Evolutionary conservation across 106 monocot species (phyloP), one percentile per base, ranked within the genome.

Genomic region (Platanthera guangdongensis): DNA sequence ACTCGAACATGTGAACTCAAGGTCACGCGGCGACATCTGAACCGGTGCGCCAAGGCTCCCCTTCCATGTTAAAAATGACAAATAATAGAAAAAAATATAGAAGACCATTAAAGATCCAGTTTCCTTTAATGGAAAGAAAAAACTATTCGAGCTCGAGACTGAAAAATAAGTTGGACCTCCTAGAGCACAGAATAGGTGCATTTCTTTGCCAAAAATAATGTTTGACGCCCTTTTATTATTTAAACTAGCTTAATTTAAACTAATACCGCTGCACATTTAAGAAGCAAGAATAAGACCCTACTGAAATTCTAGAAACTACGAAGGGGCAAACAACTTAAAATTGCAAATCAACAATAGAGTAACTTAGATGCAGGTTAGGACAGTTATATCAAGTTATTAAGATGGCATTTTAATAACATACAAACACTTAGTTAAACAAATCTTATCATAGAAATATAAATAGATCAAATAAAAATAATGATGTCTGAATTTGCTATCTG

Each of bases 191-290:
- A 65, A 65, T 30, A 65, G 7, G 19, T 8, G 4, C 10, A 5
- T 32, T 32, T 21, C 65, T 65, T 39, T 32, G 65, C 65, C 65
- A 25, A 32, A 60, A 65, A 65, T 10, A 65, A 11, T 65, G 18
- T 11, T 10, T 65, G 65, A 65, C 32, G 3, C 12, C 65, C 65
- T 30, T 65, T 4, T 10, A 30, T 21, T 65, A 65, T 25, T 65
- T 32, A 65, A 65, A 65, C 65, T 65, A 65, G 65, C 12, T 10
- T 65, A 65, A 65, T 25, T 65, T 32, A 65, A 65, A 65, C 65
- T 65, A 65, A 30, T 65, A 65, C 30, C 65, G 3, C 30, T 12
- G 32, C 9, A 10, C 32, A 65, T 65, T 30, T 11, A 65, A 13
- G 13, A 25, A 65, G 65, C 11, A 32, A 12, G 65, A 30, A 32